A percentile compares a stretch with the other conserved stretches of the same genome.
Evolutionary conservation across 495 filamentous ascomycete genomes (phyloP).

Genomic region (Penicillium steckii): DNA sequence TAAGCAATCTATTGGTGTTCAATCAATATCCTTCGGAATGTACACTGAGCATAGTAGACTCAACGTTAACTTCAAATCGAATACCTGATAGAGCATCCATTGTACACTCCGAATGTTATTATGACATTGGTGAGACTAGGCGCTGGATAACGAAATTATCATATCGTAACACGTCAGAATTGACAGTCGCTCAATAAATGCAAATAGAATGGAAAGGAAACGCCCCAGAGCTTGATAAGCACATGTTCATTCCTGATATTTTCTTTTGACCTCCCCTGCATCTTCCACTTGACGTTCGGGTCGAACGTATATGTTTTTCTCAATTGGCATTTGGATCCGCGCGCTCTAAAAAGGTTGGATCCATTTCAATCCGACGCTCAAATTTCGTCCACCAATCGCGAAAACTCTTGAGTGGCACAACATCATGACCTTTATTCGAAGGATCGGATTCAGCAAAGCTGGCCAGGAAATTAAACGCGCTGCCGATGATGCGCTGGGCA

Average conservation of each 20-base stretch:
- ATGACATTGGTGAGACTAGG: not conserved
- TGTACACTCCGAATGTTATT: not conserved
- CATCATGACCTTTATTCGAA: constrained; percentile 60
- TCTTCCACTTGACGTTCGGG: too few relatives aligned
- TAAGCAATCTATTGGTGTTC: too few relatives aligned
- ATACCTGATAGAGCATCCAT: not conserved
- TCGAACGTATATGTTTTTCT: constrained; percentile 5
- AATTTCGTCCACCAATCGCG: constrained; percentile 98
- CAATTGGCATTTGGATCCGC: constrained; percentile 49
- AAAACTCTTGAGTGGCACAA: constrained; percentile 87
- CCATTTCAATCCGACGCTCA: constrained; percentile 78
- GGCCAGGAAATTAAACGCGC: constrained; percentile 95
- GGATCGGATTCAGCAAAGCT: constrained; percentile 67
- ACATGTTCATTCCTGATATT: not conserved
- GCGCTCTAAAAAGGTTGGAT: constrained; percentile 88
- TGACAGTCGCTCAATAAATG: constrained; percentile 7
- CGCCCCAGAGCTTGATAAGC: not conserved
- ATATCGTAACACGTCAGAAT: not conserved
- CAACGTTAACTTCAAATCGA: too few relatives aligned
- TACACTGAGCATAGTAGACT: too few relatives aligned
- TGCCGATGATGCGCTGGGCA: constrained; percentile 89
- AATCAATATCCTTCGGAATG: too few relatives aligned
- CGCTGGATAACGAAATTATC: not conserved
- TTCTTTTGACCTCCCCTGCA: too few relatives aligned
- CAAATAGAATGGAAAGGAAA: constrained; percentile 1